These are phyloP conservation scores for Rhodotorula glutinis DNA, from an alignment of 1,284 basidiomycete genomes.

Conservation along the genomic window DNA sequence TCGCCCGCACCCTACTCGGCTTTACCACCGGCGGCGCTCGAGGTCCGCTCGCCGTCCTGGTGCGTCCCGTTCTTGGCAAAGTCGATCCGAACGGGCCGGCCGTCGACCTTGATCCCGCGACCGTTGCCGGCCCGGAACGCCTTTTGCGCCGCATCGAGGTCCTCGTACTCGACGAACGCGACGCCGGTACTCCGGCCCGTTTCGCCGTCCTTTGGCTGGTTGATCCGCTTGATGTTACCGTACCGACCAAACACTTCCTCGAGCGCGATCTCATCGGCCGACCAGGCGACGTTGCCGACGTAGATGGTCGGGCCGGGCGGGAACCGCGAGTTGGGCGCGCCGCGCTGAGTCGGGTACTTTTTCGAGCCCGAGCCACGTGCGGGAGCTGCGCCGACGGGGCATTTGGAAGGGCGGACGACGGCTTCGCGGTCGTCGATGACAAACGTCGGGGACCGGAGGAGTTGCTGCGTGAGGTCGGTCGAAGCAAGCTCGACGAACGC, in stretches of 20 bases:
- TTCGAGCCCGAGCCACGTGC: slow-evolving; percentile 48
- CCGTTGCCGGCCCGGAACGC: slow-evolving; percentile 1
- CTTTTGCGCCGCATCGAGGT: slow-evolving; percentile 40
- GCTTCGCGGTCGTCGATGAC: slow-evolving; percentile 91
- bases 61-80: slow-evolving; percentile 8
- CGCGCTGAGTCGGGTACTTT: slow-evolving; percentile 11
- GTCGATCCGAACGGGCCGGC: slow-evolving; percentile 21
- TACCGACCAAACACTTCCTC: slow-evolving; percentile 88
- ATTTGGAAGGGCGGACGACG: slow-evolving; percentile 74
- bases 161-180: slow-evolving; percentile 87
- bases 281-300: slow-evolving; percentile 84
- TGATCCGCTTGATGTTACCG: slow-evolving; percentile 69
- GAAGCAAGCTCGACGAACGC: slow-evolving; percentile 84
- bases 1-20: background rate
- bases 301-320: slow-evolving; percentile 74
- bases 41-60: slow-evolving; percentile 5
- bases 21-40: background rate
- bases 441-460: slow-evolving; percentile 63
- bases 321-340: slow-evolving; percentile 48
- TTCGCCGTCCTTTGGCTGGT: slow-evolving; percentile 89
- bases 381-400: slow-evolving; percentile 63
- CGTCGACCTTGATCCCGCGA: slow-evolving; percentile 19
- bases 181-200: slow-evolving; percentile 88
- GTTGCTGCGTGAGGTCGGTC: slow-evolving; percentile 64
- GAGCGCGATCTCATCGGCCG: slow-evolving; percentile 72